Percentiles rank a stretch among this genome's conserved stretches.
These are phyloP conservation scores for Tubosaeta brunneosetosa DNA, from an alignment of 768 basidiomycete genomes.

Conservation along the genomic window DNA sequence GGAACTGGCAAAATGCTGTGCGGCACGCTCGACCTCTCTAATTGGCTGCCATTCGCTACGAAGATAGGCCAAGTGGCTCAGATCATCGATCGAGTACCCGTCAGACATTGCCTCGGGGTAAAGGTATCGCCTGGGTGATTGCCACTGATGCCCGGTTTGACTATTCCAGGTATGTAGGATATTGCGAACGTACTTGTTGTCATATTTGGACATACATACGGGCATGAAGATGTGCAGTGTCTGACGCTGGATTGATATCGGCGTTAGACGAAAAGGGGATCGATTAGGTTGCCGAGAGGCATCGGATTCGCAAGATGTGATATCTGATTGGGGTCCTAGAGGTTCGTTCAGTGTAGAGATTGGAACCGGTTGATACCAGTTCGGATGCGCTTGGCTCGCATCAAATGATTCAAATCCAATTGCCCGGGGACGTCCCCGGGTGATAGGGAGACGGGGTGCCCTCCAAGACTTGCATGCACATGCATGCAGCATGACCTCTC, in stretches of 20 bases:
- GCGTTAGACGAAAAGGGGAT: not conserved
- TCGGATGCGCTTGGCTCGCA: too few relatives aligned
- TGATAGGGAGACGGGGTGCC: too few relatives aligned
- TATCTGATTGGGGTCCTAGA: too few relatives aligned
- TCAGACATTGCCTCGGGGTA: not conserved
- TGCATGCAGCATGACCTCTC: too few relatives aligned
- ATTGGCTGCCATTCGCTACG: not conserved
- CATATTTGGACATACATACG: too few relatives aligned
- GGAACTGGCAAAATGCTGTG: not conserved
- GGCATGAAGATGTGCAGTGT: not conserved
- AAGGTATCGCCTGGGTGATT: not conserved
- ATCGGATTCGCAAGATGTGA: not conserved
- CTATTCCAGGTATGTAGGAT: not conserved
- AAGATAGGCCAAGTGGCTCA: not conserved
- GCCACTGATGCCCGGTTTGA: not conserved
- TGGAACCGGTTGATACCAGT: not conserved
- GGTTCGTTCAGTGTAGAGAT: too few relatives aligned
- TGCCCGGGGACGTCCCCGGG: too few relatives aligned
- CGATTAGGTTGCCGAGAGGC: not conserved
- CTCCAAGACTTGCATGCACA: too few relatives aligned
- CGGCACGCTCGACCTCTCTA: not conserved
- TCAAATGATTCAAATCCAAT: too few relatives aligned
- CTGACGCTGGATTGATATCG: not conserved
- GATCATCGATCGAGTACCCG: not conserved
- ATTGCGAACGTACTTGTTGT: not conserved